Evolutionary conservation across 164 flowering plant genomes (phyloP).

Genomic region (Aristolochia californica): DNA sequence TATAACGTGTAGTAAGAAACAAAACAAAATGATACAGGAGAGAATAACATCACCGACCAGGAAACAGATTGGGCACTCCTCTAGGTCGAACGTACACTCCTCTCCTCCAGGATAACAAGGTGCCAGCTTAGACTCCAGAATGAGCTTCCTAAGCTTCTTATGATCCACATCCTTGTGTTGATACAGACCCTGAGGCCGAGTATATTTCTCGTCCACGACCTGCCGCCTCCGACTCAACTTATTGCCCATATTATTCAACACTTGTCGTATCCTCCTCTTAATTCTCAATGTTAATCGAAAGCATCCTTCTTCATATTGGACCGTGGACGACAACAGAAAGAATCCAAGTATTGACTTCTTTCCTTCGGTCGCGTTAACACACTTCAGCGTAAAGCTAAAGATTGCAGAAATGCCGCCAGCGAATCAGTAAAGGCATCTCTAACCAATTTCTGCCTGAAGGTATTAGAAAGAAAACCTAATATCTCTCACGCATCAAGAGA

Average conservation of each 20-base stretch:
- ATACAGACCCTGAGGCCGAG: slow-evolving; percentile 86
- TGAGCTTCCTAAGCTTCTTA: slow-evolving; percentile 90
- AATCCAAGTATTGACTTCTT: too few species aligned
- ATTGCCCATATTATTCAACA: slow-evolving; percentile 61
- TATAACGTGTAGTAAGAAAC: too few species aligned
- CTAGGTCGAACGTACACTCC: slow-evolving; percentile 49
- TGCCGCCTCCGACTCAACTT: slow-evolving; percentile 71
- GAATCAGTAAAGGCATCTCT: too few species aligned
- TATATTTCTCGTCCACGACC: slow-evolving; percentile 85
- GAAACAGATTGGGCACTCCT: slow-evolving; percentile 98
- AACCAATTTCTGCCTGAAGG: too few species aligned
- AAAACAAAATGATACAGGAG: too few species aligned
- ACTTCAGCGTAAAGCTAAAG: too few species aligned
- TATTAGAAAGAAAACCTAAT: too few species aligned
- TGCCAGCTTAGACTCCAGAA: slow-evolving; percentile 86
- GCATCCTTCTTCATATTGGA: too few species aligned
- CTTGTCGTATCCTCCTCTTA: background rate
- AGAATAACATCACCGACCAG: slow-evolving; percentile 40
- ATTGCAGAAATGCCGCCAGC: too few species aligned
- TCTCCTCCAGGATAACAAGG: slow-evolving; percentile 96
- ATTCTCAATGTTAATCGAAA: background rate
- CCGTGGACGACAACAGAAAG: too few species aligned
- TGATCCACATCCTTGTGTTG: slow-evolving; percentile 80
- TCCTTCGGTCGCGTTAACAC: too few species aligned
- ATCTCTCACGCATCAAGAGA: too few species aligned